Base-by-base conservation (phyloP, 371 early-diverging fungal species). In the Choanephora cucurbitarum region DNA sequence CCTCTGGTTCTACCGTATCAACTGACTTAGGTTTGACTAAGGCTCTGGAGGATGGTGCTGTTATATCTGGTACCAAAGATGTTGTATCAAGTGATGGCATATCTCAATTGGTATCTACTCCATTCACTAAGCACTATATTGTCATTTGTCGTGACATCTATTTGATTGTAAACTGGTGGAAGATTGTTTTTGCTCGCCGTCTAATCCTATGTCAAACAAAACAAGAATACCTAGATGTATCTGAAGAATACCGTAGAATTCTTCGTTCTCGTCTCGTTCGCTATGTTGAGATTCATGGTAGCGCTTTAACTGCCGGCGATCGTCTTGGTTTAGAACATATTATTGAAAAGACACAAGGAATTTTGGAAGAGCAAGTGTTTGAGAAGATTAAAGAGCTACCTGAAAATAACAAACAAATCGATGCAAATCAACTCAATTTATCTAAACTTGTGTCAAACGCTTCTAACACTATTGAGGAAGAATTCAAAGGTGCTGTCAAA, bases 101-200 rank as follows among this genome's bases (percentile, higher is more conserved):
- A 5, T 28, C 59, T 47, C 46, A 33, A 31, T 45, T 53, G 18
- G 28, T 43, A 48, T 22, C 47, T 45, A n/a, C 49, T 22, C 60
- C 47, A 17, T 46, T 40, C 9, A 57, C 45, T 18, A 67, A 59
- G 28, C 37, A 44, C 23, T 42, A 57, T 9, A 19, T 46, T 19
- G 43, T 47, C 7, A 53, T 55, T 40, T 52, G 60, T 14, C 43
- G 41, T 19, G 69, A 68, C 21, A 44, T 43, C 21, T 44, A 48
- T 17, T 48, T 57, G 28, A 68, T 68, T 40, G 55, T 64, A 14
- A 47, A 55, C 9, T 60, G 61, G 61, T 68, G 69, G 69, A 64
- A 55, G 47, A 54, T 64, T 37, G 37, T 68, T 11, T 57, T 68
- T 15, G 51, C 61, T 31, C 69, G 58, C 23, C 54, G 69, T 17